Conservation (phyloP, 1,284 basidiomycete genomes). For the Pseudozyma hubeiensis region DNA sequence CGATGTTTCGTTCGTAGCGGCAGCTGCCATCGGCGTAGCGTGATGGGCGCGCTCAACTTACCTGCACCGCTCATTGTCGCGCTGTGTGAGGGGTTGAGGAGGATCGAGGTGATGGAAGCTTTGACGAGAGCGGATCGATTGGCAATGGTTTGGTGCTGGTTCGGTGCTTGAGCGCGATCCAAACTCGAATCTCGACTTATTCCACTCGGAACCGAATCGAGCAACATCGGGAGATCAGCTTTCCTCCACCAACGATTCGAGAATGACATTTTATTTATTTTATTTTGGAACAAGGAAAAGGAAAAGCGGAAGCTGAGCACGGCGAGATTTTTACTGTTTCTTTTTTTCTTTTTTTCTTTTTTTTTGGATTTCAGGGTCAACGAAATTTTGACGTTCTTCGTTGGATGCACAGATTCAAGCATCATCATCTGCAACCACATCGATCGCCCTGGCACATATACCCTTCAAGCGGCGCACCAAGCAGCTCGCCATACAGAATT, state of each 20-base stretch:
- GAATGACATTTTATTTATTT: background rate
- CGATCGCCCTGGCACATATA: constrained; percentile 13
- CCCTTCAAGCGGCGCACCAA: constrained; percentile 2
- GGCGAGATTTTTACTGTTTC: constrained; percentile 15
- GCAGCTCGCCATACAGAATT: background rate
- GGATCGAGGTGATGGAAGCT: constrained; percentile 25
- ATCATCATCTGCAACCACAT: constrained; percentile 2
- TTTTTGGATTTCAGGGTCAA: background rate
- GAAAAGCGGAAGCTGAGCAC: background rate
- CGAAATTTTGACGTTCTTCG: constrained; percentile 28
- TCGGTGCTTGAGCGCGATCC: constrained; percentile 12
- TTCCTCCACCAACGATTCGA: constrained; percentile 13
- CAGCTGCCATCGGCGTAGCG: background rate
- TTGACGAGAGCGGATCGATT: background rate
- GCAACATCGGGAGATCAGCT: constrained; percentile 23
- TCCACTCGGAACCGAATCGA: constrained; percentile 37
- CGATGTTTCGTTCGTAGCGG: background rate
- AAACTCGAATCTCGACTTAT: constrained; percentile 16
- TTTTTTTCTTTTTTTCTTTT: constrained; percentile 8
- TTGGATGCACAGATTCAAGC: too few species aligned
- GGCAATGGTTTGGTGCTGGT: background rate
- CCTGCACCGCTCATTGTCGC: constrained; percentile 48
- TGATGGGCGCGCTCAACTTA: background rate
- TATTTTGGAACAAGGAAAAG: background rate
- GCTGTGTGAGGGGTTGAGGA: constrained; percentile 13